Evolutionary conservation across 441 rosid species (phyloP).

Genomic region (Hura crepitans): DNA sequence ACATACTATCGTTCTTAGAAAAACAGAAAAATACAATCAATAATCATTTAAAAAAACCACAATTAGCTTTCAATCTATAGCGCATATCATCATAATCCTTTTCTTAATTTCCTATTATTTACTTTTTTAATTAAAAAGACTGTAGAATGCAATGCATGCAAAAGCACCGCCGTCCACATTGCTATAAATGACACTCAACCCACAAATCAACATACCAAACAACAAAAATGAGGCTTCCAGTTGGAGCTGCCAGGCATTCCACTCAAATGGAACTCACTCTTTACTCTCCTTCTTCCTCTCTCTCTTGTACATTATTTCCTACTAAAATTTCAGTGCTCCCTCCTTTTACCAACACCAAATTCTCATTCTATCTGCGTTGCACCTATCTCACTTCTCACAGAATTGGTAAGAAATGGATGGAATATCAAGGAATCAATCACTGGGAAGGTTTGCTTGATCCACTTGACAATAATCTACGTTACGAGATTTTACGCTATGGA

Average conservation of each 20-base stretch:
- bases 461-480: slow-evolving; percentile 49
- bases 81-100: not conserved
- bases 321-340: not conserved
- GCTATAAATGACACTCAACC: slow-evolving; percentile 19
- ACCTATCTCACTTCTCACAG: slow-evolving; percentile 1
- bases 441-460: slow-evolving; percentile 67
- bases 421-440: slow-evolving; percentile 50
- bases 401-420: slow-evolving; percentile 48
- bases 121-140: not conserved
- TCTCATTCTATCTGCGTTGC: not conserved
- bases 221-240: slow-evolving; percentile 25
- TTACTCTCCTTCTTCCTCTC: not conserved
- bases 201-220: not conserved
- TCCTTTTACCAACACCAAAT: not conserved
- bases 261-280: not conserved
- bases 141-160: slow-evolving; percentile 9
- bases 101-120: not conserved
- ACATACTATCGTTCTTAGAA: not conserved
- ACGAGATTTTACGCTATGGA: slow-evolving; percentile 70
- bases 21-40: no score
- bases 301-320: not conserved
- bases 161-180: slow-evolving; percentile 25
- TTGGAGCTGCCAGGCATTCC: slow-evolving; percentile 16
- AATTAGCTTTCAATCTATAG: no score
- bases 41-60: no score